A percentile compares a stretch with the other conserved stretches of the same genome.
phyloP scores from a whole-genome alignment of 2,329 filamentous ascomycete genomes.

The Ciborinia camelliae region DNA sequence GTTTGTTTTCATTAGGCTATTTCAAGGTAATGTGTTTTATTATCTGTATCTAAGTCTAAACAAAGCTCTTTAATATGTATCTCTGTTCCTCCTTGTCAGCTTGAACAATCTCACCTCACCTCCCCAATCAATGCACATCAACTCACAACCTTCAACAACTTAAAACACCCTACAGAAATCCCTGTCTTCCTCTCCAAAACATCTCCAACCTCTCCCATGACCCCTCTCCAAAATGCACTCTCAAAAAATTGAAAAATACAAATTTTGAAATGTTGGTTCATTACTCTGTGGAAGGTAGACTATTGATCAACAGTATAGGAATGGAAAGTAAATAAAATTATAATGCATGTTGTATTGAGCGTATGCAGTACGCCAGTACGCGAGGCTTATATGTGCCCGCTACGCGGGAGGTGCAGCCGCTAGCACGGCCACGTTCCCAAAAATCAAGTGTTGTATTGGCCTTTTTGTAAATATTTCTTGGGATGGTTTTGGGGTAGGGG shows the following conservation, averaged over 20 bases:
- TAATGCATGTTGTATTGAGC: no score
- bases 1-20: not conserved
- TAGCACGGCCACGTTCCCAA: no score
- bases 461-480: no score
- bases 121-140: not conserved
- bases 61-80: not conserved
- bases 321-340: no score
- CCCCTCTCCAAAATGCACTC: not conserved
- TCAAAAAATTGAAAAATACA: not conserved
- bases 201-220: not conserved
- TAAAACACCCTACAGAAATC: not conserved
- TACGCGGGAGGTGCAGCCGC: no score
- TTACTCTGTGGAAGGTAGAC: not conserved
- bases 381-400: no score
- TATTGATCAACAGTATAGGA: no score
- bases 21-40: not conserved
- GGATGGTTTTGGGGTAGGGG: no score
- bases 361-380: no score
- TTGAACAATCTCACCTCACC: not conserved
- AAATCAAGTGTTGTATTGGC: no score
- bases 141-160: not conserved
- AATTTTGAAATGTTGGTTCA: no score
- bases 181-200: not conserved
- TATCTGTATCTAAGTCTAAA: not conserved
- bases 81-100: not conserved